Conservation (phyloP, 2,329 filamentous ascomycete species). For the Stenocarpella maydis region DNA sequence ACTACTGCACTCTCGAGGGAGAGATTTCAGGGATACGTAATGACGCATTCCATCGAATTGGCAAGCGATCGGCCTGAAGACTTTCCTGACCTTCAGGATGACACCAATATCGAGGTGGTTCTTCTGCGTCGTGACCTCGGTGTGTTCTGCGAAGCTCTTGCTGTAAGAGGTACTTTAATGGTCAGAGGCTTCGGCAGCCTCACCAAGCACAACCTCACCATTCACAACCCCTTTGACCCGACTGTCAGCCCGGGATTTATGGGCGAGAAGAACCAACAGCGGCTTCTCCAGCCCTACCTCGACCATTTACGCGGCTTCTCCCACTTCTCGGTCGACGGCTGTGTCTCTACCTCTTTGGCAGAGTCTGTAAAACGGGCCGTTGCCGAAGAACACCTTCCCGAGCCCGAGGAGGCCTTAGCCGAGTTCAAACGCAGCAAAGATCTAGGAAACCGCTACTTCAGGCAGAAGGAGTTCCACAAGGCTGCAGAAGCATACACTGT, state of each 20-base stretch:
- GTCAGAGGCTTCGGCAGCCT: background rate
- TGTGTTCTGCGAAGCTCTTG: slow-evolving; percentile 10
- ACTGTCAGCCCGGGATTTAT: background rate
- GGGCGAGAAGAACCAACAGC: slow-evolving; percentile 8
- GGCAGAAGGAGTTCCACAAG: background rate
- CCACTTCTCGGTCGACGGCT: slow-evolving; percentile 18
- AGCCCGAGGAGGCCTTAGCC: background rate
- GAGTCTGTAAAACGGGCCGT: slow-evolving; percentile 5
- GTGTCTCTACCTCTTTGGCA: slow-evolving; percentile 1
- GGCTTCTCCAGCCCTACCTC: slow-evolving; percentile 26
- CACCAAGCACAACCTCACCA: background rate
- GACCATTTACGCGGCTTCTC: slow-evolving; percentile 21
- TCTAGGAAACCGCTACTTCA: slow-evolving; percentile 21
- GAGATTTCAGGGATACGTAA: slow-evolving; percentile 18
- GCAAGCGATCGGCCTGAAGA: background rate
- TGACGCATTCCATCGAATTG: slow-evolving; percentile 9
- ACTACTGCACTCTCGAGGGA: background rate
- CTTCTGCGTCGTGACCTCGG: slow-evolving; percentile 26
- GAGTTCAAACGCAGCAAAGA: slow-evolving; percentile 19
- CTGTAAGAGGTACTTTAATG: background rate
- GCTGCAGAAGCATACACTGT: background rate
- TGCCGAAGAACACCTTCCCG: background rate
- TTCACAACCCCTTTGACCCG: slow-evolving; percentile 22
- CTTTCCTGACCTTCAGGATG: background rate
- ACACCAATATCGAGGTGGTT: background rate